A percentile compares a stretch with the other conserved stretches of the same genome.
These are phyloP conservation scores for Arthroderma sp. DNA, from an alignment of 2,329 filamentous ascomycete species.

Conservation along the genomic window DNA sequence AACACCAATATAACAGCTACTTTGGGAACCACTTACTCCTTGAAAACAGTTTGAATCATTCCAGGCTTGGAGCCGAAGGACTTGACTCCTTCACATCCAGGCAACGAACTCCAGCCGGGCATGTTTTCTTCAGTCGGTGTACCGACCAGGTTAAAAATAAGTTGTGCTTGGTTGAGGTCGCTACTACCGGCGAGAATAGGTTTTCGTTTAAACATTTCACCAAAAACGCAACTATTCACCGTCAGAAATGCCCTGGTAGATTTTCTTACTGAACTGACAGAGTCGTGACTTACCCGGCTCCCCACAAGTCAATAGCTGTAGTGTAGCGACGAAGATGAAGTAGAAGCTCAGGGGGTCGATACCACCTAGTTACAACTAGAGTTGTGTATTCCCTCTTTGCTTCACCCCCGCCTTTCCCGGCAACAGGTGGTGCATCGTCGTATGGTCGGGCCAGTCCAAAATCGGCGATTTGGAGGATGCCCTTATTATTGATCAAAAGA, in stretches of 20 bases:
- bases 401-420: conserved; percentile 69
- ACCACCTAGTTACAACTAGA: conserved; percentile 95
- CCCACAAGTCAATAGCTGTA: conserved; percentile 97
- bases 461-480: conserved; percentile 90
- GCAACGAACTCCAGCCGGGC: conserved; percentile 77
- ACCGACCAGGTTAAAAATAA: conserved; percentile 88
- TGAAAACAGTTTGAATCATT: conserved; percentile 61
- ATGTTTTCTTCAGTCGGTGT: conserved; percentile 80
- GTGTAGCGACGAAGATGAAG: conserved; percentile 83
- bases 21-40: conserved; percentile 41
- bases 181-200: conserved; percentile 85
- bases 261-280: not conserved
- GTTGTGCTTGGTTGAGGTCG: conserved; percentile 76
- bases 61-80: conserved; percentile 47
- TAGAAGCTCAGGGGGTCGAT: conserved; percentile 83
- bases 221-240: conserved; percentile 70
- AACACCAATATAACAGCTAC: conserved; percentile 1
- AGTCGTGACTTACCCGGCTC: conserved; percentile 59
- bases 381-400: conserved; percentile 85
- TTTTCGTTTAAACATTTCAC: conserved; percentile 89
- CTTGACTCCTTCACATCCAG: conserved; percentile 63
- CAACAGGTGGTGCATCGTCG: conserved; percentile 64
- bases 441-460: conserved; percentile 92
- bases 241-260: conserved; percentile 7
- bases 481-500: conserved; percentile 85